A percentile compares a stretch with the other conserved stretches of the same genome.
These are phyloP conservation scores for Solanum appendiculatum DNA, from an alignment of 257 asterid species.

Conservation along the genomic window DNA sequence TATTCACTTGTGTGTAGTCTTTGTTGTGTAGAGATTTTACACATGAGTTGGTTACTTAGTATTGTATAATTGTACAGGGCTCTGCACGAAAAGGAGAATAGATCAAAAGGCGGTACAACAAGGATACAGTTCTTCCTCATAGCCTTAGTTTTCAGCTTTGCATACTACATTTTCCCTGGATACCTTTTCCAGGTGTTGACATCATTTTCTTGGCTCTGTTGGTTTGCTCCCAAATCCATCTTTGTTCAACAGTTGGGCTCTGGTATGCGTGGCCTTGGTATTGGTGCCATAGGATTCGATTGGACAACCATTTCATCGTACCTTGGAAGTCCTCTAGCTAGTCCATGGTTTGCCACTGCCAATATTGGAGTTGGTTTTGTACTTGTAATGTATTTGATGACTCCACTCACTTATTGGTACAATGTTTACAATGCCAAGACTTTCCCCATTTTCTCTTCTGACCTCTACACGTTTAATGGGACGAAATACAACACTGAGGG, in stretches of 20 bases:
- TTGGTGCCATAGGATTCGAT: constrained; percentile 36
- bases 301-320: constrained; percentile 33
- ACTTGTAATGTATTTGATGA: constrained; percentile 21
- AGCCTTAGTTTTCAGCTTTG: constrained; percentile 18
- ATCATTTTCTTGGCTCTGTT: constrained; percentile 42
- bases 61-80: constrained; percentile 19
- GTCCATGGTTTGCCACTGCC: constrained; percentile 50
- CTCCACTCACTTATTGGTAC: constrained; percentile 34
- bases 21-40: neutral
- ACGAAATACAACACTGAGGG: constrained; percentile 1
- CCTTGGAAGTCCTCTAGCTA: constrained; percentile 43
- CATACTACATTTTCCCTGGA: constrained; percentile 31
- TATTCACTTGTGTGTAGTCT: neutral
- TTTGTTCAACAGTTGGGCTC: constrained; percentile 37
- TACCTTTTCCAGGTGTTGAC: constrained; percentile 25
- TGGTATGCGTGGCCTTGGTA: constrained; percentile 29
- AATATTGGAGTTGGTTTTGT: constrained; percentile 26
- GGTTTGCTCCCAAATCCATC: constrained; percentile 34
- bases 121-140: constrained; percentile 41
- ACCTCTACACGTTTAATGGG: constrained; percentile 21
- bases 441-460: constrained; percentile 28
- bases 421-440: constrained; percentile 36
- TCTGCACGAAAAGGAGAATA: constrained; percentile 31
- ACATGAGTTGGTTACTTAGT: neutral
- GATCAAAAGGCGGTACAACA: constrained; percentile 18